Base-by-base conservation (phyloP, 1,284 basidiomycete genomes). In the Peniophora sp. region DNA sequence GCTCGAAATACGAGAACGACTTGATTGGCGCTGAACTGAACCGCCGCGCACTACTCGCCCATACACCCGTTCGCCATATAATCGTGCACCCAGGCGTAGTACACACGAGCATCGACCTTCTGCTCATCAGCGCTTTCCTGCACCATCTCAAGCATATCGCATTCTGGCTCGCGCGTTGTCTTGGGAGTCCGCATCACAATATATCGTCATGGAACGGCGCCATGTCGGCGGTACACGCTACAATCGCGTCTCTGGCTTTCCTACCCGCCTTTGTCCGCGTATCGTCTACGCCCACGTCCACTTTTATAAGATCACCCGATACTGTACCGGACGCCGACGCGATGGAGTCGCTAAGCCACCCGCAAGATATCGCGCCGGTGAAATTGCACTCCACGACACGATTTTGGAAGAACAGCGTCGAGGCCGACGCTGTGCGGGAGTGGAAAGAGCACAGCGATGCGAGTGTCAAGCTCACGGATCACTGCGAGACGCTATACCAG, bases 1-100 rank as follows among this genome's bases (percentile, higher is more conserved):
- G 74, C 8, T 78, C 81, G 10, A 95, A 95, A 65, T 92, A 89
- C 63, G 82, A 92, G 65, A 82, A 82, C 16, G 90, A 93, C 59
- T 65, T 93, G 35, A 71, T 93, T 47, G 73, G 77, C 3, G 69
- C 77, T 1, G 68, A 76, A 49, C 71, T 95, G 35, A 85, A 85
- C 55, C 68, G 61, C 35, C 63, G 61, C 24, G 68, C 70, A 2
- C 53, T 66, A 32, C 59, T 59, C 55, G 55, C 58, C 46, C 56
- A 59, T n/a, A 54, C 53, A 17, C 60, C 58, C 14, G 54, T 75
- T 52, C 76, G 85, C 49, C 86, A 92, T 60, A 69, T 91, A 51
- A 65, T 81, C 44, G 76, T 78, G 9, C 81, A 91, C 53, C 92
- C 92, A 0, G 91, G 89, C 1, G 74, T 90, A 27, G 84, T 79